Evolutionary conservation across 345 rosid species (phyloP).

Genomic region (Rhodamnia argentea): DNA sequence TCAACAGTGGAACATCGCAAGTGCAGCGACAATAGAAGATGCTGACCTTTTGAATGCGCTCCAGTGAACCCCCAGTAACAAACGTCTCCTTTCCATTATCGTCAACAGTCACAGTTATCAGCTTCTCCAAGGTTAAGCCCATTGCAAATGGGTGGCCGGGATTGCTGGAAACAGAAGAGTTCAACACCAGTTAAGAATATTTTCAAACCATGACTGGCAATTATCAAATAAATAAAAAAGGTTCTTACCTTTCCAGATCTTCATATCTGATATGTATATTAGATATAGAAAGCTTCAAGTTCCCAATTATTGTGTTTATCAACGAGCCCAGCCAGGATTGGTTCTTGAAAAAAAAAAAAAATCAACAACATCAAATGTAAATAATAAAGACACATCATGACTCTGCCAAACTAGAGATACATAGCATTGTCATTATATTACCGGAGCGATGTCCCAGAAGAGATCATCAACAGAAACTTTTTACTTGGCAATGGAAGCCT

Average conservation of each 20-base stretch:
- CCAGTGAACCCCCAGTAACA: slow-evolving; percentile 72
- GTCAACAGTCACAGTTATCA: slow-evolving; percentile 86
- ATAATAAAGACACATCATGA: neutral
- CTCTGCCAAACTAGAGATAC: neutral
- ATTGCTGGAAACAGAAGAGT: slow-evolving; percentile 41
- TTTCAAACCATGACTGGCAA: neutral
- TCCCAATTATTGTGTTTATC: slow-evolving; percentile 87
- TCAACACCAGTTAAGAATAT: neutral
- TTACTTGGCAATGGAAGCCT: neutral
- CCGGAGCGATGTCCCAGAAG: neutral
- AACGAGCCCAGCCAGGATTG: slow-evolving; percentile 95
- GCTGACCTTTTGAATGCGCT: slow-evolving; percentile 70
- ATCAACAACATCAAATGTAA: neutral
- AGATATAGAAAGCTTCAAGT: slow-evolving; percentile 92
- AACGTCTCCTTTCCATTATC: slow-evolving; percentile 88
- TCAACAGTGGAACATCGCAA: neutral
- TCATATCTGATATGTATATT: slow-evolving; percentile 97
- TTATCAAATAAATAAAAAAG: neutral
- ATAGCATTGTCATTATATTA: neutral
- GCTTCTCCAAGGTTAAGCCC: slow-evolving; percentile 85
- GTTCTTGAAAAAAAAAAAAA: slow-evolving; percentile 46
- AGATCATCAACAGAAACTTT: neutral
- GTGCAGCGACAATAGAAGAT: neutral
- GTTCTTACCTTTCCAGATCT: slow-evolving; percentile 78
- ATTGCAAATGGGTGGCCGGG: slow-evolving; percentile 86